Percentiles rank a stretch among this genome's conserved stretches.
Conservation (phyloP, 345 rosid genomes). For the Brassica juncea region DNA sequence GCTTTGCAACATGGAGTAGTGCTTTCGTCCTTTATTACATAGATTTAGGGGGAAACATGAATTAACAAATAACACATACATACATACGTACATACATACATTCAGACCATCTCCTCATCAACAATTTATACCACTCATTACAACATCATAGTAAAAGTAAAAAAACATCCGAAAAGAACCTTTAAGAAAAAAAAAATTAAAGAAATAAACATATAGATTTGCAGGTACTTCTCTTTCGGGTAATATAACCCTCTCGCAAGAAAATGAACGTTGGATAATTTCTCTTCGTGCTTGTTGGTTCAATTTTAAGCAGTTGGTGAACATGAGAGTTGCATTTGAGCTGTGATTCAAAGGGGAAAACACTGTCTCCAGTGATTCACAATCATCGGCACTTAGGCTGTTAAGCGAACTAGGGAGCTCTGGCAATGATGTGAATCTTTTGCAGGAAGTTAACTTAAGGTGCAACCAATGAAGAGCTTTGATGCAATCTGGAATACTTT, state of each 20-base stretch:
- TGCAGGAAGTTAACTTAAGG: background rate
- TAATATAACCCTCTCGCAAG: background rate
- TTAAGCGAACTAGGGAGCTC: background rate
- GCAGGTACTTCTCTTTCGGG: background rate
- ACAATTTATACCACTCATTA: too few relatives aligned
- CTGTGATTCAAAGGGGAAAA: background rate
- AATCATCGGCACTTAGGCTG: background rate
- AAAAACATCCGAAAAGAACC: too few relatives aligned
- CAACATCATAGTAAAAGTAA: too few relatives aligned
- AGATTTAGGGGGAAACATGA: background rate
- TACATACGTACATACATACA: too few relatives aligned
- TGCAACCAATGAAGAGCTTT: background rate
- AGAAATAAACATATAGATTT: background rate
- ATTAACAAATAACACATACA: slow-evolving; percentile 3
- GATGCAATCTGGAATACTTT: background rate
- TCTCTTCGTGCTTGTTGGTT: background rate
- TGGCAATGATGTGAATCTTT: background rate
- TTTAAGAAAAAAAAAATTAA: too few relatives aligned
- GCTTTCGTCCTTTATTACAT: background rate
- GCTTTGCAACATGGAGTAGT: background rate
- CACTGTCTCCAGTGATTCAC: background rate
- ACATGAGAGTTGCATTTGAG: accelerated
- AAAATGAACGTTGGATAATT: background rate
- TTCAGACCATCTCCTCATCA: too few relatives aligned
- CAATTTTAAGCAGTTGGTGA: slow-evolving; percentile 16